Evolutionary conservation across 75 land plant species (phyloP).

Genomic region (Larix kaempferi): DNA sequence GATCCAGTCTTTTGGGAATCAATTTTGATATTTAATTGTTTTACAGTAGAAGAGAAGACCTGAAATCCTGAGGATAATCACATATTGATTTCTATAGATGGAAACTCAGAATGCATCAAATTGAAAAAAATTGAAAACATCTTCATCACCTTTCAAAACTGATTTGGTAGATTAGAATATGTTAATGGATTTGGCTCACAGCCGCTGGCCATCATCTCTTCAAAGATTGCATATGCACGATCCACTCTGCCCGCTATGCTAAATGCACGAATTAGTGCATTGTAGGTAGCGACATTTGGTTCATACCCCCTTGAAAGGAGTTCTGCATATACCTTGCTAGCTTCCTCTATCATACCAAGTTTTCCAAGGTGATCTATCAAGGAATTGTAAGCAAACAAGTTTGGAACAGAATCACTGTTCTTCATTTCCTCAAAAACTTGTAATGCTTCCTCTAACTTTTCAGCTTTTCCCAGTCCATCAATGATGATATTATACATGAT

Average conservation of each 20-base stretch:
- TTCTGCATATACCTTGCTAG: conserved; percentile 42
- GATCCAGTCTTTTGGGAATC: too few species aligned
- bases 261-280: conserved; percentile 59
- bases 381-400: conserved; percentile 55
- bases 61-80: background rate
- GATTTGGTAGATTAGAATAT: conserved; percentile 55
- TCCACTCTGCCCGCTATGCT: conserved; percentile 46
- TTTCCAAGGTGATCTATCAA: conserved; percentile 52
- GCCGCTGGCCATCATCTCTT: conserved; percentile 50
- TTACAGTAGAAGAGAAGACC: background rate
- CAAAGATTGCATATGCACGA: conserved; percentile 56
- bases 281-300: conserved; percentile 62
- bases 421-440: conserved; percentile 53
- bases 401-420: conserved; percentile 39
- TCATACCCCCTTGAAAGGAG: conserved; percentile 44
- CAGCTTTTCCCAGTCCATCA: conserved; percentile 50
- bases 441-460: conserved; percentile 50
- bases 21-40: too few species aligned
- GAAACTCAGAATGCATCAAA: background rate
- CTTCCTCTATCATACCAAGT: conserved; percentile 57
- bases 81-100: background rate
- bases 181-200: conserved; percentile 61
- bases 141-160: conserved; percentile 7
- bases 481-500: conserved; percentile 55
- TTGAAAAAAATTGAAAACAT: background rate